These are phyloP conservation scores for Hypoxylon fuscum DNA, from an alignment of 495 filamentous ascomycete species.

Conservation along the genomic window DNA sequence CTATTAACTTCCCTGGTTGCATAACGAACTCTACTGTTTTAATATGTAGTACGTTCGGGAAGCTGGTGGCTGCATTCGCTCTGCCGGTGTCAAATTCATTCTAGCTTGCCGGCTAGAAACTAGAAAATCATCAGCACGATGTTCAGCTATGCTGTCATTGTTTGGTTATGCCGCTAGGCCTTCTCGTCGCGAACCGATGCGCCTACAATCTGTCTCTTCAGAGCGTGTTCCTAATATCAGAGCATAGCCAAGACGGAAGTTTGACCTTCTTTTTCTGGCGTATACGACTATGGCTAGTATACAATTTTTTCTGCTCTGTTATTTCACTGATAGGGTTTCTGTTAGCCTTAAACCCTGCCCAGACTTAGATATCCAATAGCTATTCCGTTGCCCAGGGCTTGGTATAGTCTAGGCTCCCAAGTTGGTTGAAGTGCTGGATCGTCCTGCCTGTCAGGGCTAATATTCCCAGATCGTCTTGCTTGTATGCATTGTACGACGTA, in stretches of 20 bases:
- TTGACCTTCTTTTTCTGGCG: constrained; percentile 27
- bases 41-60: not conserved
- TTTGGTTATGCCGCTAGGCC: no score
- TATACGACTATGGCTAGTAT: not conserved
- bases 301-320: not conserved
- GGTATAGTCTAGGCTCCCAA: constrained; percentile 20
- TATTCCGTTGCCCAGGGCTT: constrained; percentile 31
- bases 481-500: not conserved
- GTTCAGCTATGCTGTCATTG: no score
- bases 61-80: no score
- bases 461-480: not conserved
- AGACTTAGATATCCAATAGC: constrained; percentile 1
- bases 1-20: not conserved
- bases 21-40: not conserved
- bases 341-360: not conserved
- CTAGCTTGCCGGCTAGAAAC: no score
- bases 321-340: not conserved
- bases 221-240: not conserved
- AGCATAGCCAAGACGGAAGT: no score
- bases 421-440: not conserved
- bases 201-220: not conserved
- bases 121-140: no score
- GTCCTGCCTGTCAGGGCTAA: constrained; percentile 7
- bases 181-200: not conserved
- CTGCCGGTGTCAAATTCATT: no score